These are phyloP conservation scores for Citrus mangshanensis DNA, from an alignment of 345 rosid species.

Conservation along the genomic window DNA sequence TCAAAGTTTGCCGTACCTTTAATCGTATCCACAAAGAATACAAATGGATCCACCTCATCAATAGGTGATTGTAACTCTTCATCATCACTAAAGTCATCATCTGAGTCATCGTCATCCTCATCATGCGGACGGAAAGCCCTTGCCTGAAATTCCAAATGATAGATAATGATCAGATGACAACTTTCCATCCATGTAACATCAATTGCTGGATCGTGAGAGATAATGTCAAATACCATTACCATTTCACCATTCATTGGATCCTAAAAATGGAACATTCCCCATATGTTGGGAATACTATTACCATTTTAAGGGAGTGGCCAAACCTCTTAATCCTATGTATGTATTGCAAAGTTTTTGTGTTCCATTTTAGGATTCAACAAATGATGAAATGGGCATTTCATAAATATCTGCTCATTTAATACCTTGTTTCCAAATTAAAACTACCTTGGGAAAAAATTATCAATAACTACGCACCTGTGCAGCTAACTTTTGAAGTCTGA, in stretches of 20 bases:
- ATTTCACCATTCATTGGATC: too few relatives aligned
- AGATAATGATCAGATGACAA: not conserved
- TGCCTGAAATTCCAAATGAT: slow-evolving; percentile 40
- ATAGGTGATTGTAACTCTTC: slow-evolving; percentile 95
- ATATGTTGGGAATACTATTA: not conserved
- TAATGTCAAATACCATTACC: too few relatives aligned
- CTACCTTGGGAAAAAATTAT: not conserved
- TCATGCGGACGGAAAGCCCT: slow-evolving; percentile 70
- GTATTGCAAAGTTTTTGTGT: not conserved
- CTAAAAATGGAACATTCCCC: too few relatives aligned
- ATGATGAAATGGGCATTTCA: not conserved
- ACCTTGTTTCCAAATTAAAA: not conserved
- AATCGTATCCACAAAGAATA: slow-evolving; percentile 82
- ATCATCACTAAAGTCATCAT: slow-evolving; percentile 91
- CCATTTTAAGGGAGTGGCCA: not conserved
- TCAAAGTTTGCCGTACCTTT: slow-evolving; percentile 47
- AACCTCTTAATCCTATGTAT: not conserved
- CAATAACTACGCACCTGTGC: slow-evolving; percentile 65
- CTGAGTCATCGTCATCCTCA: slow-evolving; percentile 67
- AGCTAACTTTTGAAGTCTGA: slow-evolving; percentile 74
- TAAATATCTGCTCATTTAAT: not conserved
- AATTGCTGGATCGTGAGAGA: too few relatives aligned
- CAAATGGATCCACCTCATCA: slow-evolving; percentile 95
- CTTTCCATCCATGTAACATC: not conserved
- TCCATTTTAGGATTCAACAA: not conserved